phyloP scores from a whole-genome alignment of 148 eudicot genomes.

The Pharnaceum exiguum region DNA sequence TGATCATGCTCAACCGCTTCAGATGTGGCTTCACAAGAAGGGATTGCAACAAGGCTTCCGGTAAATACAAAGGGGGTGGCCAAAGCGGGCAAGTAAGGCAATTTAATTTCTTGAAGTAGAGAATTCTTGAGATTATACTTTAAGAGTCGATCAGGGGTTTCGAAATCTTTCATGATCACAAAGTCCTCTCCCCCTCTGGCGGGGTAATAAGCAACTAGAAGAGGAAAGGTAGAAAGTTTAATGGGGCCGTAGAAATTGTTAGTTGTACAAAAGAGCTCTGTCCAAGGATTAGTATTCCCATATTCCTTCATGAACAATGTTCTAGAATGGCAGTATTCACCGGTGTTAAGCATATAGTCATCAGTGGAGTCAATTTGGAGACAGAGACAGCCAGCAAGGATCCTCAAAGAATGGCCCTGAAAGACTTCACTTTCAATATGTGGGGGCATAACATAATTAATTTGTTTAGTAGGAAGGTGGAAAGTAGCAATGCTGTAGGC shows the following conservation, averaged over 20 bases:
- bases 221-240: neutral
- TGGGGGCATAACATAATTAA: neutral
- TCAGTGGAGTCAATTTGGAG: too few species aligned
- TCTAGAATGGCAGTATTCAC: neutral
- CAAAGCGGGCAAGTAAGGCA: neutral
- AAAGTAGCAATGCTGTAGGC: neutral
- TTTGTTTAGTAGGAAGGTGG: neutral
- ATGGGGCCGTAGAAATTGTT: neutral
- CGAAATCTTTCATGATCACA: neutral
- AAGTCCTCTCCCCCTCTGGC: neutral
- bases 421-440: neutral
- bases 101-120: neutral
- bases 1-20: too few species aligned
- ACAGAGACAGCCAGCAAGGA: neutral
- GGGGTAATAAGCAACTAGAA: neutral
- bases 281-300: neutral
- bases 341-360: too few species aligned
- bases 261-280: neutral
- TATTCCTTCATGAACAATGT: neutral
- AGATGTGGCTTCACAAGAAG: neutral
- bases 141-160: neutral
- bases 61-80: neutral
- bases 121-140: neutral
- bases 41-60: neutral
- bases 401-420: neutral